Evolutionary conservation across 1,284 basidiomycete genomes (phyloP).

Genomic region (Trametes pubescens): DNA sequence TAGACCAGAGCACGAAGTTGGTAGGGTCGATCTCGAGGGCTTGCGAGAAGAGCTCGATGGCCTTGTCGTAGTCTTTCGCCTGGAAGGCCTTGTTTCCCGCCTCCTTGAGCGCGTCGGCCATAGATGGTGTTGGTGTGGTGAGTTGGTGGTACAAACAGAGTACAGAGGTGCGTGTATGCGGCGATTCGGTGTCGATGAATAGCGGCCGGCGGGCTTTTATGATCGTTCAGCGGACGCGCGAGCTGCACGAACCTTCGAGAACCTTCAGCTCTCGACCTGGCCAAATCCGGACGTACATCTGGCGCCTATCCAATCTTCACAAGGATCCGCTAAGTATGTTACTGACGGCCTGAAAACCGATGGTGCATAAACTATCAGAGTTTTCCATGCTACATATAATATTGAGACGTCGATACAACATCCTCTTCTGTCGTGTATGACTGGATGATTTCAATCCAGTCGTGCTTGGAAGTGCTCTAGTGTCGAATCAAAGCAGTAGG

Average conservation of each 20-base stretch:
- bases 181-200: not conserved
- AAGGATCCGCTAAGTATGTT: not conserved
- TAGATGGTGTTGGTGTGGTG: slow-evolving; percentile 13
- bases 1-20: slow-evolving; percentile 93
- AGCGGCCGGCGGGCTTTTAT: slow-evolving; percentile 26
- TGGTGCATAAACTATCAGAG: too few species aligned
- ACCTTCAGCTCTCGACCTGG: not conserved
- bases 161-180: slow-evolving; percentile 3
- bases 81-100: slow-evolving; percentile 96
- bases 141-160: slow-evolving; percentile 3
- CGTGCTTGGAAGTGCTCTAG: too few species aligned
- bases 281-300: slow-evolving; percentile 4
- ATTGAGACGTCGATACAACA: too few species aligned
- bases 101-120: slow-evolving; percentile 77
- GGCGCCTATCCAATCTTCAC: not conserved
- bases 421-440: too few species aligned
- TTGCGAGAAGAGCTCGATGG: slow-evolving; percentile 87
- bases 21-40: slow-evolving; percentile 86
- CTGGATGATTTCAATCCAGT: too few species aligned
- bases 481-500: too few species aligned
- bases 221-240: slow-evolving; percentile 13
- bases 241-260: slow-evolving; percentile 18
- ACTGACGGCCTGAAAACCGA: not conserved
- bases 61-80: slow-evolving; percentile 91
- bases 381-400: too few species aligned